Base-by-base conservation (phyloP, 2,329 filamentous ascomycete species). In the Gnomoniopsis smithogilvyi region DNA sequence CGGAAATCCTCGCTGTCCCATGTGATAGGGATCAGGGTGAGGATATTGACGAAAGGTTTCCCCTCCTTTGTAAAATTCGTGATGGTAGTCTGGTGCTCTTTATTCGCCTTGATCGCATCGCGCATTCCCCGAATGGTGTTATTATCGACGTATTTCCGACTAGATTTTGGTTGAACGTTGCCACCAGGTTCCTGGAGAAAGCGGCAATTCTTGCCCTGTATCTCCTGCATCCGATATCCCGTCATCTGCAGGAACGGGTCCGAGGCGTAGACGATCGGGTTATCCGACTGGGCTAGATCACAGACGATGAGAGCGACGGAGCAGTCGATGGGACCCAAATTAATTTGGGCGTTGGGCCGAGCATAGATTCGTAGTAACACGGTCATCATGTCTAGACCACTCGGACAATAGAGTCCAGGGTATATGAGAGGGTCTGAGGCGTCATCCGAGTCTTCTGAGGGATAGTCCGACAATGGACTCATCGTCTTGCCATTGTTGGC, bases 51-150 rank as follows among this genome's bases (percentile, higher is more conserved):
- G 68, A 96, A 96, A 0, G 81, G 80, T 65, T 91, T 83, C 0
- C 92, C 92, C 53, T 90, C 87, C 74, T 92, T 90, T 63, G 89
- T 85, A 70, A 93, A 96, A 69, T 96, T 96, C 69, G 88, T 87
- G 15, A 96, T 70, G 38, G 76, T 68, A 4, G 81, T 64, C 56
- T 81, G 78, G 6, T 83, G 66, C 67, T 85, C 82, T 33, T 68
- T 59, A 46, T 75, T 73, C 2, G 67, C 61, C n/a, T 75, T 70
- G 22, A 84, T 68, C 1, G 81, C 77, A 33, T 74, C 69, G 7
- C 74, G 72, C 74, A 85, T 78, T 46, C 63, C 84, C 38, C 83
- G 77, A 4, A 91, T 79, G 0, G 85, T 83, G 56, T 85, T 78
- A 63, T 87, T 82, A 67, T 91, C 86, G 58, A 89, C 82, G 66